Evolutionary conservation across 2,329 filamentous ascomycete genomes (phyloP), one percentile per base, ranked within the genome.

Genomic region (Paecilomyces fulvus): DNA sequence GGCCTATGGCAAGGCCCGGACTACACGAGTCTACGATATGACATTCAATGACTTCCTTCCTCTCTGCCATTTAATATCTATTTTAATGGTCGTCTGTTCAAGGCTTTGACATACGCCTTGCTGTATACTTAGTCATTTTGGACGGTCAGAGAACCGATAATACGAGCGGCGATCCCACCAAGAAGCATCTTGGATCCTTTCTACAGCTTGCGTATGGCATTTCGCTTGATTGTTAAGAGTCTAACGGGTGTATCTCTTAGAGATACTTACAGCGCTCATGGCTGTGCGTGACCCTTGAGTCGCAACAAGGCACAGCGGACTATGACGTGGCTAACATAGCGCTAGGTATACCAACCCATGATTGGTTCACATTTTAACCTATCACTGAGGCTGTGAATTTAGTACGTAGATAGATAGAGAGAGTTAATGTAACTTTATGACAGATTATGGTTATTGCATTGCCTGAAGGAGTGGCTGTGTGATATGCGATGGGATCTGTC

Each of bases 61-160:
- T 50, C 11, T 33, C 55, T 28, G 28, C 11, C 48, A 30, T 51
- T 53, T 50, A 31, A 33, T 33, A 17, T 28, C 11, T 31, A 52
- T n/a, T 28, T 49, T 59, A 49, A 55, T 54, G 55, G 53, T 55
- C 30, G 50, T 48, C 48, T 59, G 54, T 52, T 56, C 55, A 31
- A 57, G 48, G 21, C 48, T 49, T 43, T 28, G 21, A 49, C 48
- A 25, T 49, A 17, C 37, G 37, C 37, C 25, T 43, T 52, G 49
- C 30, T 49, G 50, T 53, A 46, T 49, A 30, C 25, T 30, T 52
- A 49, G 14, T 25, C 14, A 37, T 52, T 56, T 21, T 28, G 21
- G 48, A 10, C 48, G 48, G 48, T 28, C 48, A 28, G 48, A 49
- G 23, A 49, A 23, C 21, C 23, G 48, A 43, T 43, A 43, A 43